phyloP scores from a whole-genome alignment of 202 grass and related monocot species.

The Saccharum hybrid region DNA sequence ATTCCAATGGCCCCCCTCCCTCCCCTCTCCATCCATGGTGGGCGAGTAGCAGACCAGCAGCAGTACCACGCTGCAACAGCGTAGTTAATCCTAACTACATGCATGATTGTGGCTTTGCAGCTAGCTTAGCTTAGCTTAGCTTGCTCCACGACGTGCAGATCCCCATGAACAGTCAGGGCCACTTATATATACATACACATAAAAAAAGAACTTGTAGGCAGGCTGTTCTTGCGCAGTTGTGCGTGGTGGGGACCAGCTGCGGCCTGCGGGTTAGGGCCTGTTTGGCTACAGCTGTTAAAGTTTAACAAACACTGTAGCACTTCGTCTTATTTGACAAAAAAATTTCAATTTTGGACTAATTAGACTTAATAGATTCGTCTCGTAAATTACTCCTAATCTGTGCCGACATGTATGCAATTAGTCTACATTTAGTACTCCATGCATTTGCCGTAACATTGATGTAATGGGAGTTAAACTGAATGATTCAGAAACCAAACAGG shows the following conservation, averaged over 20 bases:
- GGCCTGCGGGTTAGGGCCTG: background rate
- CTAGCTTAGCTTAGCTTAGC: constrained; percentile 27
- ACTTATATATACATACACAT: background rate
- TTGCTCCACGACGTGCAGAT: constrained; percentile 38
- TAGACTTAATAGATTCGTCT: too few relatives aligned
- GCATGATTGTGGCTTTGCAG: constrained; percentile 44
- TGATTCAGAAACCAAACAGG: too few relatives aligned
- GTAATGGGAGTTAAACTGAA: too few relatives aligned
- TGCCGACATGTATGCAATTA: too few relatives aligned
- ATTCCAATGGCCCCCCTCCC: constrained; percentile 51
- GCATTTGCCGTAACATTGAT: too few relatives aligned
- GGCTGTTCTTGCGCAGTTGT: background rate
- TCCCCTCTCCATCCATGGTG: constrained; percentile 24
- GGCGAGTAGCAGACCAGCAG: background rate
- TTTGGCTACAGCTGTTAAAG: too few relatives aligned
- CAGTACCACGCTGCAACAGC: constrained; percentile 18
- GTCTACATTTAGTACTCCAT: too few relatives aligned
- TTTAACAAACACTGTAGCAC: too few relatives aligned
- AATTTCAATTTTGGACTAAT: too few relatives aligned
- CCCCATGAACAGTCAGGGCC: constrained; percentile 36
- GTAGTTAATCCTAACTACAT: constrained; percentile 32
- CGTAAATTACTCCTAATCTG: too few relatives aligned
- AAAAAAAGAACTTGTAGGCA: background rate
- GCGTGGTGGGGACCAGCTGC: constrained; percentile 52
- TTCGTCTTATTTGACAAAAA: too few relatives aligned